Evolutionary conservation across 129 eudicot genomes (phyloP).

Genomic region (Tanacetum coccineum): DNA sequence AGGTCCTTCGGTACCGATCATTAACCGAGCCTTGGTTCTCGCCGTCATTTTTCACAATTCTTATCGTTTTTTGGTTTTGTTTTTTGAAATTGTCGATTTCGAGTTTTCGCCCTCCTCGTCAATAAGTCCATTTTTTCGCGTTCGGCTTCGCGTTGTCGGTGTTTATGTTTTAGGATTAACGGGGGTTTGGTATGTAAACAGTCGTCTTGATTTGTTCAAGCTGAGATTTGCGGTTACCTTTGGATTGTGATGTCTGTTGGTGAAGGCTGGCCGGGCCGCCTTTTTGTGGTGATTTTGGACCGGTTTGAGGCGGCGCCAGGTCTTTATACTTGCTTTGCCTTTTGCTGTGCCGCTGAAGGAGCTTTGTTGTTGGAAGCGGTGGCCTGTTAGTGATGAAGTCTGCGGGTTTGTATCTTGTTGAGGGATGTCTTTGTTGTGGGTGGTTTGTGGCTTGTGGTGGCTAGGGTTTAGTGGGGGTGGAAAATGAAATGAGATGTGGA

Average conservation of each 20-base stretch:
- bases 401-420: conserved; percentile 38
- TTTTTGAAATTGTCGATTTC: conserved; percentile 55
- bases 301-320: conserved; percentile 46
- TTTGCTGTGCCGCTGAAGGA: conserved; percentile 78
- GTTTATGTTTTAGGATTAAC: conserved; percentile 50
- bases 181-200: conserved; percentile 61
- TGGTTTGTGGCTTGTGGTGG: background rate
- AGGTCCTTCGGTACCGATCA: conserved; percentile 69
- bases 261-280: conserved; percentile 26
- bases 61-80: background rate
- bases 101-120: conserved; percentile 53
- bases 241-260: conserved; percentile 18
- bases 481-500: background rate
- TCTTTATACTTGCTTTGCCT: conserved; percentile 69
- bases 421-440: background rate
- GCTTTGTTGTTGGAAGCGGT: conserved; percentile 50
- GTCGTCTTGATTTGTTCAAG: conserved; percentile 56
- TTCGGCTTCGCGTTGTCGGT: conserved; percentile 69
- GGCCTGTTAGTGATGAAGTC: conserved; percentile 36
- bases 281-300: conserved; percentile 53
- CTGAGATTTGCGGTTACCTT: conserved; percentile 43
- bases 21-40: background rate
- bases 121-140: conserved; percentile 74
- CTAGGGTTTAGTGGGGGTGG: conserved; percentile 23
- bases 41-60: too few species aligned